phyloP scores from a whole-genome alignment of 2,329 filamentous ascomycete species.

The Orbilia brochopaga region DNA sequence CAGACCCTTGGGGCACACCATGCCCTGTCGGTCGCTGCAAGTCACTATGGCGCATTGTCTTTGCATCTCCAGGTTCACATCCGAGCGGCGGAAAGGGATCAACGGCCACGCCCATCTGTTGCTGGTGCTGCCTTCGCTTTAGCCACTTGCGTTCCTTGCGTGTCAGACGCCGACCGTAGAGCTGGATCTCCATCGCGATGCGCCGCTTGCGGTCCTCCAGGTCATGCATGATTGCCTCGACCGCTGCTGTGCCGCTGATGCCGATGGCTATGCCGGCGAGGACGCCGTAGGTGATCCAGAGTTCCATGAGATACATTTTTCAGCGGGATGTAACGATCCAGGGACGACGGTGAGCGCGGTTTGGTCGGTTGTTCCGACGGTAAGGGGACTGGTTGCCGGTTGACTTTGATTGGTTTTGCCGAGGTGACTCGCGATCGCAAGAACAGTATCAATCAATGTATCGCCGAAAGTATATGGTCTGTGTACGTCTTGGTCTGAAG shows the following conservation, averaged over 20 bases:
- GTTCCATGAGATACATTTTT: too few relatives aligned
- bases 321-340: too few relatives aligned
- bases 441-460: too few relatives aligned
- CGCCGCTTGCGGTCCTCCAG: constrained; percentile 16
- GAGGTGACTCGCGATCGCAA: too few relatives aligned
- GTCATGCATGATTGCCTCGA: constrained; percentile 2
- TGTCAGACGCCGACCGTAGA: constrained; percentile 22
- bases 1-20: too few relatives aligned
- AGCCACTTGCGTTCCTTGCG: constrained; percentile 27
- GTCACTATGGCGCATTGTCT: neutral
- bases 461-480: too few relatives aligned
- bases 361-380: too few relatives aligned
- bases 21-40: too few relatives aligned
- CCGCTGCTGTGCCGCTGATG: neutral
- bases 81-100: neutral
- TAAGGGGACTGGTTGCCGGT: too few relatives aligned
- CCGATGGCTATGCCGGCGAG: constrained; percentile 3
- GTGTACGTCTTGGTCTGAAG: too few relatives aligned
- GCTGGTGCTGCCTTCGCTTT: neutral
- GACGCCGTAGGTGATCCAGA: too few relatives aligned
- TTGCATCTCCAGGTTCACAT: neutral
- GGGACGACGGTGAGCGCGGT: neutral
- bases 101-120: neutral
- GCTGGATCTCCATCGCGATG: constrained; percentile 5
- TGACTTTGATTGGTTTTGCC: too few relatives aligned